Conservation (phyloP, 441 rosid species). For the Rhodomyrtus psidioides region DNA sequence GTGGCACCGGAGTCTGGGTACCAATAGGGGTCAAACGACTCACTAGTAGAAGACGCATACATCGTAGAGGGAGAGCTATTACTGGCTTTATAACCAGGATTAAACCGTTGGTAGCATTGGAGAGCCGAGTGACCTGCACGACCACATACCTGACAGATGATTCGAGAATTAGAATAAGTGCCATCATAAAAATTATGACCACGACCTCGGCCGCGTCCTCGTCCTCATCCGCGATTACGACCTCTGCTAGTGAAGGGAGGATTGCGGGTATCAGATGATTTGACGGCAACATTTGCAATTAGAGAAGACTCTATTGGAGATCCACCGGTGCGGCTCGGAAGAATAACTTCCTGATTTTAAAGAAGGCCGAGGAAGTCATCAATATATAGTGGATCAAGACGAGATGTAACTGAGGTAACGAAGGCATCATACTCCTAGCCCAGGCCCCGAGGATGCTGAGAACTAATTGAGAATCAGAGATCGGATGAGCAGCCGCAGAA, state of each 20-base stretch:
- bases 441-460: neutral
- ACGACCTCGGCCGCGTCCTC: too few species aligned
- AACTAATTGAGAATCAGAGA: neutral
- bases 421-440: neutral
- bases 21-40: neutral
- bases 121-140: neutral
- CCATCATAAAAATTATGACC: too few species aligned
- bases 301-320: neutral
- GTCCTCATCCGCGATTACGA: neutral
- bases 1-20: neutral
- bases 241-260: neutral
- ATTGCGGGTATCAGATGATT: neutral
- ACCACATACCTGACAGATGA: neutral
- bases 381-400: neutral
- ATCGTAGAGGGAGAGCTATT: neutral
- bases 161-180: neutral
- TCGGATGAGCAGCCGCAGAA: too few species aligned
- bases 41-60: neutral
- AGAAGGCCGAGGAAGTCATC: neutral
- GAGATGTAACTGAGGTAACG: neutral
- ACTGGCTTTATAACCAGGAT: neutral
- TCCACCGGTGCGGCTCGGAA: neutral
- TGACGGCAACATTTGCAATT: neutral
- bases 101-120: too few species aligned
- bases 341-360: neutral